phyloP scores from a whole-genome alignment of 805 yeast genomes.

The Candida ortonii region DNA sequence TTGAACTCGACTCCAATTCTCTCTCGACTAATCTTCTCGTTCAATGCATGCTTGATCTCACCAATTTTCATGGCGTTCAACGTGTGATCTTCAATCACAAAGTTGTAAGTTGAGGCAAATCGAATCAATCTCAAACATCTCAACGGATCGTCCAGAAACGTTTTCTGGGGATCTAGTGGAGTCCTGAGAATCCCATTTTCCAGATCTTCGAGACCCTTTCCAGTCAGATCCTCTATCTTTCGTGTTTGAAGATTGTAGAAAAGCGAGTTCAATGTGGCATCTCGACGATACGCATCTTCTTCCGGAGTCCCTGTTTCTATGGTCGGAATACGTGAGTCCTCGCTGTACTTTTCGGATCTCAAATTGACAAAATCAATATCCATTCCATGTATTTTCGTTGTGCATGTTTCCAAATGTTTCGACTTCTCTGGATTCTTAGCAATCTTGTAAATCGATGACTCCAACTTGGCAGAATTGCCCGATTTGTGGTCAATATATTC shows the following conservation, averaged over 20 bases:
- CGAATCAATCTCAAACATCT: conserved; percentile 82
- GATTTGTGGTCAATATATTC: conserved; percentile 40
- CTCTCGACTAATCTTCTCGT: conserved; percentile 80
- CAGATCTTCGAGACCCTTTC: conserved; percentile 71
- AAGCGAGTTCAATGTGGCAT: conserved; percentile 91
- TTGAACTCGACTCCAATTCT: conserved; percentile 83
- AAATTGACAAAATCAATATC: conserved; percentile 93
- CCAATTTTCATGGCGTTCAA: conserved; percentile 60
- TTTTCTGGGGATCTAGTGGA: conserved; percentile 79
- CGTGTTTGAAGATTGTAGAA: conserved; percentile 75
- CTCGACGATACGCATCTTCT: conserved; percentile 90
- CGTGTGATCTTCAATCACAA: conserved; percentile 58
- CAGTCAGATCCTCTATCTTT: conserved; percentile 82
- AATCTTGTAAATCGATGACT: conserved; percentile 65
- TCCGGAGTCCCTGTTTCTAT: conserved; percentile 84
- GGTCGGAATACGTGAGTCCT: conserved; percentile 79
- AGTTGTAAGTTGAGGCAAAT: conserved; percentile 78
- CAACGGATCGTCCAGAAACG: conserved; percentile 92
- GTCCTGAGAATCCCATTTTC: conserved; percentile 71
- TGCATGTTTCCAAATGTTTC: conserved; percentile 95
- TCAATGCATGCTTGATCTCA: conserved; percentile 56
- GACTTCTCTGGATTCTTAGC: conserved; percentile 93
- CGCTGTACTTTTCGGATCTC: conserved; percentile 81
- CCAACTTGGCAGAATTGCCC: conserved; percentile 16
- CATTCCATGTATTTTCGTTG: conserved; percentile 77